Evolutionary conservation across 2,329 filamentous ascomycete genomes (phyloP).

Genomic region (Lojkania enalia): DNA sequence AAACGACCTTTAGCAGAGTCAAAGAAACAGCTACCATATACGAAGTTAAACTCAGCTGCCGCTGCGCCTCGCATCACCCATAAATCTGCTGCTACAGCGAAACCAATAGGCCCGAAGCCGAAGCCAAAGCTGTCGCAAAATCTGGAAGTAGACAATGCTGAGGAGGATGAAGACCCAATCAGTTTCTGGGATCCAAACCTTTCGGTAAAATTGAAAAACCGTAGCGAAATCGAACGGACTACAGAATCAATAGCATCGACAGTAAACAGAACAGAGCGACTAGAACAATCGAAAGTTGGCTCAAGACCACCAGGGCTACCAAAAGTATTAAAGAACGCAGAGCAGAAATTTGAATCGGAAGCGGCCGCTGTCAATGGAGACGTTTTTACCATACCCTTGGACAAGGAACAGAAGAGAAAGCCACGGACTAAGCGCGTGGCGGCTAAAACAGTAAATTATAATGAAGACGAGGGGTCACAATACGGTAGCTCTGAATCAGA

Average conservation of each 20-base stretch:
- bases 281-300: too few relatives aligned
- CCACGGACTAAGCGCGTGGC: constrained; percentile 6
- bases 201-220: too few relatives aligned
- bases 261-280: too few relatives aligned
- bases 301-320: constrained; percentile 4
- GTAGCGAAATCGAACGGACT: too few relatives aligned
- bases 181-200: neutral
- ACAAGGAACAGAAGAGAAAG: constrained; percentile 5
- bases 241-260: too few relatives aligned
- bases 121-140: too few relatives aligned
- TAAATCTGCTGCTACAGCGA: too few relatives aligned
- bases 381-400: constrained; percentile 16
- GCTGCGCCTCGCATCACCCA: too few relatives aligned
- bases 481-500: constrained; percentile 13
- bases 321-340: constrained; percentile 3
- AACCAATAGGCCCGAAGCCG: too few relatives aligned
- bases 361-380: constrained; percentile 1
- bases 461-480: constrained; percentile 10
- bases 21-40: too few relatives aligned
- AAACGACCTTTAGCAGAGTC: too few relatives aligned
- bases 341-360: neutral
- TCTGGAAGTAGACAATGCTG: constrained; percentile 2
- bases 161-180: constrained; percentile 10
- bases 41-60: too few relatives aligned
- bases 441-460: constrained; percentile 10